Evolutionary conservation across 768 basidiomycete genomes (phyloP).

Genomic region (Cyathus striatus): DNA sequence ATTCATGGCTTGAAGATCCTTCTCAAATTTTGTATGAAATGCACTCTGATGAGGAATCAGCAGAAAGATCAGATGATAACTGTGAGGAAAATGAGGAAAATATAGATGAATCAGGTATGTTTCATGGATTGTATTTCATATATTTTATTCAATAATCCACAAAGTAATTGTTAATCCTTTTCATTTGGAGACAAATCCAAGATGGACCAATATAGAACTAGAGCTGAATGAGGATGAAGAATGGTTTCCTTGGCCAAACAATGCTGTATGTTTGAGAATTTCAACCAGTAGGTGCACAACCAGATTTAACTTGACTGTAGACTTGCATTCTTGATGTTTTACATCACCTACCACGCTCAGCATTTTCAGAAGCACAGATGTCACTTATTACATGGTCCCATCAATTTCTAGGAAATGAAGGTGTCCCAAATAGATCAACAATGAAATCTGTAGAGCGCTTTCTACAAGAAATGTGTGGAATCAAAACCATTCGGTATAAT

Average conservation of each 20-base stretch:
- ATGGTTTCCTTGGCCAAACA: neutral
- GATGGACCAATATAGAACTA: too few species aligned
- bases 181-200: too few species aligned
- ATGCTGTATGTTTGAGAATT: neutral
- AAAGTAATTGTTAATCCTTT: too few species aligned
- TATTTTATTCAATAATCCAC: too few species aligned
- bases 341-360: neutral
- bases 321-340: neutral
- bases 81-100: too few species aligned
- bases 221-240: too few species aligned
- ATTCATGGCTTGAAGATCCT: too few species aligned
- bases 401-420: neutral
- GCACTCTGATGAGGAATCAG: too few species aligned
- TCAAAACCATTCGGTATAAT: neutral
- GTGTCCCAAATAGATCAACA: neutral
- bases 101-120: too few species aligned
- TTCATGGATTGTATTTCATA: too few species aligned
- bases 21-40: too few species aligned
- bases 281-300: neutral
- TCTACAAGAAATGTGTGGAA: neutral
- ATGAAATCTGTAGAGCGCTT: neutral
- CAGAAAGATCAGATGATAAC: too few species aligned
- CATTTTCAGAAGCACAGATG: neutral
- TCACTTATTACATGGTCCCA: neutral
- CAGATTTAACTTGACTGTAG: neutral